Percentiles rank a stretch among this genome's conserved stretches.
phyloP scores from a whole-genome alignment of 768 basidiomycete species.

The Kwoniella dendrophila region DNA sequence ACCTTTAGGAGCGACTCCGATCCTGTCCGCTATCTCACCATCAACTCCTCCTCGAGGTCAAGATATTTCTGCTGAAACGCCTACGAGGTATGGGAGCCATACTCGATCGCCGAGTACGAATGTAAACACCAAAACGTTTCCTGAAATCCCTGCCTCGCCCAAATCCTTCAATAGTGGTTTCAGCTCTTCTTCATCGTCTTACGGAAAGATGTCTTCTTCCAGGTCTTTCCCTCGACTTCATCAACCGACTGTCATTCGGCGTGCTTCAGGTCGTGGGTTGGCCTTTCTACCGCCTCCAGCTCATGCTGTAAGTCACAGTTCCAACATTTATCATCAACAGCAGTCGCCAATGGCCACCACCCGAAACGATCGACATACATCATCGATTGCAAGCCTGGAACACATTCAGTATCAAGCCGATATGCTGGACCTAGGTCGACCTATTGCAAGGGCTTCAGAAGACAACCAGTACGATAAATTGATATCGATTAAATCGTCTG shows the following conservation, averaged over 20 bases:
- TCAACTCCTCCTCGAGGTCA: slow-evolving; percentile 19
- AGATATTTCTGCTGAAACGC: not conserved
- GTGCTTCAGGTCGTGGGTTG: slow-evolving; percentile 34
- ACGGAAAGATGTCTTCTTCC: slow-evolving; percentile 10
- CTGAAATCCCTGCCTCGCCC: slow-evolving; percentile 5
- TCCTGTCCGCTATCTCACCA: slow-evolving; percentile 33
- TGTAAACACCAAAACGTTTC: not conserved
- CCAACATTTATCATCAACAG: not conserved
- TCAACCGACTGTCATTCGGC: slow-evolving; percentile 43
- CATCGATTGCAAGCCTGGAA: not conserved
- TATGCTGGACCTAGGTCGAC: slow-evolving; percentile 1
- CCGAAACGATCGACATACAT: not conserved
- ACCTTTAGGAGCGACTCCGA: slow-evolving; percentile 40
- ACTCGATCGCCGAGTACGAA: not conserved
- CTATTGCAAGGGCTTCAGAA: not conserved
- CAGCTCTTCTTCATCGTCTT: slow-evolving; percentile 13
- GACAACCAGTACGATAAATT: not conserved
- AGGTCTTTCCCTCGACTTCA: slow-evolving; percentile 41
- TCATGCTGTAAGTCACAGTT: slow-evolving; percentile 7
- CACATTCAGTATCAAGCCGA: slow-evolving; percentile 1
- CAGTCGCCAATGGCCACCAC: not conserved
- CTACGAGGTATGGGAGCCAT: slow-evolving; percentile 13
- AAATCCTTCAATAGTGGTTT: slow-evolving; percentile 9
- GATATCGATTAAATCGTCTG: not conserved
- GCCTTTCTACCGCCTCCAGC: slow-evolving; percentile 38